A percentile compares a stretch with the other conserved stretches of the same genome.
These are phyloP conservation scores for Pleurostoma richardsiae DNA, from an alignment of 2,329 filamentous ascomycete species.

Conservation along the genomic window DNA sequence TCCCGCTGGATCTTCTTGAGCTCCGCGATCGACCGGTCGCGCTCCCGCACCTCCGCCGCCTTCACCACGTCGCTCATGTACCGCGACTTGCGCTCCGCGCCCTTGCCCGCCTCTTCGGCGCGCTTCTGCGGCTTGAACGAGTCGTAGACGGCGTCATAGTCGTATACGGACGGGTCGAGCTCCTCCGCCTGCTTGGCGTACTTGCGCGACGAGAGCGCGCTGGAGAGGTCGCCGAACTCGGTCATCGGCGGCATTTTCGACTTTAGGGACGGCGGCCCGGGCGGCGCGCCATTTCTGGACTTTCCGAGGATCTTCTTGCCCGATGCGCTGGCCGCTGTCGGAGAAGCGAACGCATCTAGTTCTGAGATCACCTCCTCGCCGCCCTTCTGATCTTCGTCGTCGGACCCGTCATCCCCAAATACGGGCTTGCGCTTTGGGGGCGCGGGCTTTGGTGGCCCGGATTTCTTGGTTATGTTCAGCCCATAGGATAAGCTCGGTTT, in stretches of 20 bases:
- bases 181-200: conserved; percentile 60
- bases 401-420: conserved; percentile 55
- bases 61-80: conserved; percentile 74
- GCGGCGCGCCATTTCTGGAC: conserved; percentile 23
- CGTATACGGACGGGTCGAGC: conserved; percentile 71
- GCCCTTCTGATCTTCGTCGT: conserved; percentile 39
- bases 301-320: conserved; percentile 18
- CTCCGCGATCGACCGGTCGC: conserved; percentile 71
- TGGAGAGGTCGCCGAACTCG: conserved; percentile 62
- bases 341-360: conserved; percentile 43
- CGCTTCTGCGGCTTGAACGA: conserved; percentile 58
- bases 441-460: conserved; percentile 40
- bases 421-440: conserved; percentile 48
- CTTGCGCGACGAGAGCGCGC: conserved; percentile 56
- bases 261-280: conserved; percentile 37
- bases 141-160: conserved; percentile 81
- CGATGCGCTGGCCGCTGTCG: conserved; percentile 8
- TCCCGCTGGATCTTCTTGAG: conserved; percentile 77
- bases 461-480: conserved; percentile 57
- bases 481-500: conserved; percentile 48
- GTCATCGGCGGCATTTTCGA: conserved; percentile 34
- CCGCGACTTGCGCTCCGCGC: conserved; percentile 61
- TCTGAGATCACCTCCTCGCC: conserved; percentile 48
- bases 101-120: conserved; percentile 44
- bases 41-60: conserved; percentile 70